Percentiles rank a stretch among this genome's conserved stretches.
These are phyloP conservation scores for Caloboletus firmus DNA, from an alignment of 1,284 basidiomycete genomes.

Conservation along the genomic window DNA sequence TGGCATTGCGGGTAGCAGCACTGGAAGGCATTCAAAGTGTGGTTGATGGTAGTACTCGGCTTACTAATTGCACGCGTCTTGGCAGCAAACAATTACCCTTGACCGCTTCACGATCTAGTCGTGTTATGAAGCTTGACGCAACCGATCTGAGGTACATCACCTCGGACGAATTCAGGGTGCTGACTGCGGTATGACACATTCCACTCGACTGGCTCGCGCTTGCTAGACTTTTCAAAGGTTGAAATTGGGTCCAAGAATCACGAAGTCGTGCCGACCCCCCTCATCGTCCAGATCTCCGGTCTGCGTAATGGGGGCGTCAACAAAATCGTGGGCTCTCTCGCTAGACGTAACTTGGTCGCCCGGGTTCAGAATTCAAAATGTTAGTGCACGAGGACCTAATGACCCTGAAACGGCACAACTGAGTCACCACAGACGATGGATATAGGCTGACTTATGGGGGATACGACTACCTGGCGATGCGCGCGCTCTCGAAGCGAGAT, in stretches of 20 bases:
- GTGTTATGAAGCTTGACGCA: conserved; percentile 86
- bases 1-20: conserved; percentile 21
- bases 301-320: conserved; percentile 91
- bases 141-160: conserved; percentile 94
- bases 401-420: conserved; percentile 1
- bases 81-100: not conserved
- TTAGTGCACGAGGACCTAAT: conserved; percentile 39
- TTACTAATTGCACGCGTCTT: conserved; percentile 6
- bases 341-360: conserved; percentile 89
- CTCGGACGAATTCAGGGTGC: conserved; percentile 90
- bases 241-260: conserved; percentile 99
- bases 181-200: conserved; percentile 73
- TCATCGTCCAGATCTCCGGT: conserved; percentile 91
- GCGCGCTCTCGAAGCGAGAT: conserved; percentile 88
- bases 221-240: conserved; percentile 49
- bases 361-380: conserved; percentile 92
- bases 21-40: conserved; percentile 16
- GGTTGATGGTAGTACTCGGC: not conserved
- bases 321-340: conserved; percentile 87
- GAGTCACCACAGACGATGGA: conserved; percentile 76
- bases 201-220: not conserved
- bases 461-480: conserved; percentile 94
- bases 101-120: not conserved
- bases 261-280: conserved; percentile 86
- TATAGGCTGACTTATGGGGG: conserved; percentile 97